These are phyloP conservation scores for Sungouiella thailandica DNA, from an alignment of 805 yeast species.

Conservation along the genomic window DNA sequence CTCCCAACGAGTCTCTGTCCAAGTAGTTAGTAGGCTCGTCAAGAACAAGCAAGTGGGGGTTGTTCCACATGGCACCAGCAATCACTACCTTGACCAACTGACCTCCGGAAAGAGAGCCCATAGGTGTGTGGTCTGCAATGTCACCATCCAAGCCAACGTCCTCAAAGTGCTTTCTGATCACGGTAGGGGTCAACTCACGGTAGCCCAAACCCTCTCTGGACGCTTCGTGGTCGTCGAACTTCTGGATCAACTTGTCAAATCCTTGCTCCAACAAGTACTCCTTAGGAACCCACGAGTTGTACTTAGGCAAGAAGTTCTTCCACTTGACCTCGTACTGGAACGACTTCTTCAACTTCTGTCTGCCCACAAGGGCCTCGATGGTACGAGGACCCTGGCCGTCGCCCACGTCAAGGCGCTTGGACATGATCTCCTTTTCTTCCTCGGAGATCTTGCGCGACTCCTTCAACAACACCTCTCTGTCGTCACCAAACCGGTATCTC, in stretches of 20 bases:
- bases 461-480: constrained; percentile 90
- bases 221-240: constrained; percentile 45
- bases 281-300: constrained; percentile 88
- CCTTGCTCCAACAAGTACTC: constrained; percentile 65
- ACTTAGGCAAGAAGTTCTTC: constrained; percentile 87
- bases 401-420: constrained; percentile 67
- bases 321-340: constrained; percentile 97
- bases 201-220: constrained; percentile 46
- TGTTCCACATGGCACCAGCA: constrained; percentile 99
- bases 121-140: constrained; percentile 95
- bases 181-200: constrained; percentile 72
- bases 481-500: constrained; percentile 98
- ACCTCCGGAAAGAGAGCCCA: constrained; percentile 97
- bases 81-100: constrained; percentile 97
- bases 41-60: constrained; percentile 90
- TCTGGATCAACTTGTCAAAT: constrained; percentile 38
- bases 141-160: constrained; percentile 97
- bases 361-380: constrained; percentile 92
- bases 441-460: constrained; percentile 82
- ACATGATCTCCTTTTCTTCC: constrained; percentile 69
- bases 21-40: constrained; percentile 98
- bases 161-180: constrained; percentile 93
- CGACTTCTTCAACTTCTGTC: constrained; percentile 92
- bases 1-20: constrained; percentile 97
- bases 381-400: constrained; percentile 88